Evolutionary conservation across 2,329 filamentous ascomycete species (phyloP).

Genomic region (Botrytis aclada): DNA sequence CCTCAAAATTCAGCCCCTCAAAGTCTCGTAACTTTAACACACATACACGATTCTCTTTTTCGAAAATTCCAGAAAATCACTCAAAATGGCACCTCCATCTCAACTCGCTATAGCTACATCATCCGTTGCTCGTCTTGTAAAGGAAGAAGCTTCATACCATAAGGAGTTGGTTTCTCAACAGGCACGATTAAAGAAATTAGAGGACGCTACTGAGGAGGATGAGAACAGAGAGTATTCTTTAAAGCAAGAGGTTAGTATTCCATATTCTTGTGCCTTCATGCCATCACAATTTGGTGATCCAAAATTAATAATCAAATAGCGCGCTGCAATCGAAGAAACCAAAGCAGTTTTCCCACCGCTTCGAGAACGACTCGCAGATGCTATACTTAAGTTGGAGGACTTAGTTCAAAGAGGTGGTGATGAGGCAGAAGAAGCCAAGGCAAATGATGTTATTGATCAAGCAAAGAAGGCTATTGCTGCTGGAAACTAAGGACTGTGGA

Average conservation of each 20-base stretch:
- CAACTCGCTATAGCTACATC: slow-evolving; percentile 76
- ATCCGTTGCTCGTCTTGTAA: slow-evolving; percentile 78
- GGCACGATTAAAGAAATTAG: slow-evolving; percentile 60
- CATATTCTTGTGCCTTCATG: background rate
- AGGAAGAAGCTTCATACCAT: slow-evolving; percentile 89
- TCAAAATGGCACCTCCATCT: slow-evolving; percentile 69
- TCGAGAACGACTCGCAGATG: slow-evolving; percentile 66
- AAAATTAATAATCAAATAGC: slow-evolving; percentile 26
- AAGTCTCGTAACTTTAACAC: background rate
- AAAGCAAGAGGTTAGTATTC: slow-evolving; percentile 73
- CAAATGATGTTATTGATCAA: slow-evolving; percentile 44
- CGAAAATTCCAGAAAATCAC: background rate
- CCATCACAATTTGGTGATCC: background rate
- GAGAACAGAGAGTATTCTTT: slow-evolving; percentile 75
- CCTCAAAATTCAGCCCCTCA: background rate
- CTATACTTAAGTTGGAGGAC: slow-evolving; percentile 70
- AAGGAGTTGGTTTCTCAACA: slow-evolving; percentile 77
- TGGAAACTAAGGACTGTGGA: slow-evolving; percentile 40
- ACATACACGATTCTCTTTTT: background rate
- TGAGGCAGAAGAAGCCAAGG: slow-evolving; percentile 51
- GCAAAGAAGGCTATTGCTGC: slow-evolving; percentile 53
- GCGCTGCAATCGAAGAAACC: slow-evolving; percentile 74
- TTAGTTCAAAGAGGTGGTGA: slow-evolving; percentile 59
- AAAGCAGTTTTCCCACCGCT: slow-evolving; percentile 75
- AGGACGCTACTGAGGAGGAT: slow-evolving; percentile 53